phyloP scores from a whole-genome alignment of 352 stramenopile genomes.

The Pythium biforme region DNA sequence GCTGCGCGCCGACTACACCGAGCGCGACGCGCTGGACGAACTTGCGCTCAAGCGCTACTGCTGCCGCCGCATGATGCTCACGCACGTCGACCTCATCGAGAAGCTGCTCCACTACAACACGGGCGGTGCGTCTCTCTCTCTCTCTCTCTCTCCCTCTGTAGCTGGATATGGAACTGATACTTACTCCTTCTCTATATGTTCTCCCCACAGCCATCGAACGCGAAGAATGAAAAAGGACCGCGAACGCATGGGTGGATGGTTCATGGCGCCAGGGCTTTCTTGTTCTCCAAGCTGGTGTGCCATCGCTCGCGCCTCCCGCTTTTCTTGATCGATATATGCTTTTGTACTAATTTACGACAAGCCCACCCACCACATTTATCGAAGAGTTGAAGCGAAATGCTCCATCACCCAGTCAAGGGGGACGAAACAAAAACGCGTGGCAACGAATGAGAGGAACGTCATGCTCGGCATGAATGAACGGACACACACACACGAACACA shows the following conservation, averaged over 20 bases:
- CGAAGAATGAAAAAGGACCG: constrained; percentile 36
- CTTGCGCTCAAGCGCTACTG: constrained; percentile 99
- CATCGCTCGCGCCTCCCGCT: neutral
- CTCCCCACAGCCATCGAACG: constrained; percentile 70
- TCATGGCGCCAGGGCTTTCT: too few species aligned
- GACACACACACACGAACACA: too few species aligned
- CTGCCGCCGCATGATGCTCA: constrained; percentile 99
- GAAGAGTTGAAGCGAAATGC: neutral
- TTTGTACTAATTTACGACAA: constrained; percentile 11
- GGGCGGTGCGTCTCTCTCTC: constrained; percentile 48
- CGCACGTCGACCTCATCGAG: constrained; percentile 99
- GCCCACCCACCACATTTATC: neutral
- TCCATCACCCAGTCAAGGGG: too few species aligned
- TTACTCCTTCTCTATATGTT: constrained; percentile 1
- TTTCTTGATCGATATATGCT: constrained; percentile 1
- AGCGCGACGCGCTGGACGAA: constrained; percentile 97
- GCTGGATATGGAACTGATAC: too few species aligned
- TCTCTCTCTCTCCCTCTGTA: too few species aligned
- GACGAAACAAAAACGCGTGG: too few species aligned
- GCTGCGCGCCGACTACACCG: constrained; percentile 96
- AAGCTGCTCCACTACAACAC: constrained; percentile 99
- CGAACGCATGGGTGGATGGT: too few species aligned
- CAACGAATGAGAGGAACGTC: neutral
- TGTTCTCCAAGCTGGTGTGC: too few species aligned
- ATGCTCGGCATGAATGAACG: too few species aligned